Evolutionary conservation across 768 basidiomycete genomes (phyloP), one percentile per base, ranked within the genome.

Genomic region (Termitomyces titanicus): DNA sequence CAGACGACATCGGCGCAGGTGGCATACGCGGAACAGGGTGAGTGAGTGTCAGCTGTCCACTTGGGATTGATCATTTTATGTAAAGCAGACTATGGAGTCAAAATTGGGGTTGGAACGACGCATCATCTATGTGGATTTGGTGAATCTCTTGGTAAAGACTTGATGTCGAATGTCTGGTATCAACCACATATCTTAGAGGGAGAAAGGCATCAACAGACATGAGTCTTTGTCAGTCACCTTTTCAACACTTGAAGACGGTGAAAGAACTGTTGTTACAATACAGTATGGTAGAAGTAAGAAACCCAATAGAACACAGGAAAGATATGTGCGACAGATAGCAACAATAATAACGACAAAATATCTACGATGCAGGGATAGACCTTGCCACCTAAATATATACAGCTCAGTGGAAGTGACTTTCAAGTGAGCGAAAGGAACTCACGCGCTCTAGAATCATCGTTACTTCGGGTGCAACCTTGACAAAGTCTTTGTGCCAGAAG

Each of bases 401-500:
- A 51, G 35, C 13, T 46, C 34, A 29, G 43, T 22, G 22, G 18
- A 51, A 50, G 13, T 51, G 48, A 24, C 44, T 64, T 18, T 25
- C 17, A 17, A 15, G 13, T 17, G 1, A 48, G 24, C n/a, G 6
- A 49, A 2, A 27, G 9, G 9, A 15, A 76, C 88, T 66, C 71
- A 92, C 90, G 75, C 85, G 87, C 74, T 92, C 88, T 64, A 93
- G 83, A 62, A 93, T 80, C 71, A 90, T 70, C 37, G 89, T 87
- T 61, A 94, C 92, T 70, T 94, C 92, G 38, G 92, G 91, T 53
- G 88, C 88, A 66, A 91, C 82, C 61, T 84, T 86, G 63, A 92
- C 81, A 65, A 92, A 94, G 58, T 88, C 85, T 68, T 89, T 91
- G 79, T 77, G 88, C 89, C 91, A 93, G 77, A 94, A 94, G 55